A percentile compares a stretch with the other conserved stretches of the same genome.
Conservation (phyloP, 1,139 yeast species). For the Saccharomyces hybrid region DNA sequence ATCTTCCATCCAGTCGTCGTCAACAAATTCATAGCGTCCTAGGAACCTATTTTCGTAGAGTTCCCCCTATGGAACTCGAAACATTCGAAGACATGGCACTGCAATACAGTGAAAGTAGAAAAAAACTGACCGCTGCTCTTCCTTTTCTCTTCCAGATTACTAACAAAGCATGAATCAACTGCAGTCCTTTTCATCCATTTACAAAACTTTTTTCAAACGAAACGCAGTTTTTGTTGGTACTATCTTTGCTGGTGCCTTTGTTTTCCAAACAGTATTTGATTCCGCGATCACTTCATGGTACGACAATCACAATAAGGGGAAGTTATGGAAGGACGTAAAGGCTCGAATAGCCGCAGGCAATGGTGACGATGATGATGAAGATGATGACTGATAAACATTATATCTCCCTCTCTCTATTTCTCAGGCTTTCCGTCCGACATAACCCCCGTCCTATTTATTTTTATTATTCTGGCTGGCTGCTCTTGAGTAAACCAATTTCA, state of each 20-base stretch:
- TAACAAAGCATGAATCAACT: constrained; percentile 4
- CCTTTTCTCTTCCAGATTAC: not conserved
- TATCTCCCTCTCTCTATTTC: not conserved
- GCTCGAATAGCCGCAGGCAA: constrained; percentile 52
- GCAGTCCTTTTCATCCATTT: constrained; percentile 43
- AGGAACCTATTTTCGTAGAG: too few species aligned
- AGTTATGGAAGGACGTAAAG: constrained; percentile 95
- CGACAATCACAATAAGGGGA: constrained; percentile 85
- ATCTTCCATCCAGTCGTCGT: too few species aligned
- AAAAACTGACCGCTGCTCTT: too few species aligned
- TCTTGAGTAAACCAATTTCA: not conserved
- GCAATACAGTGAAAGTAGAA: too few species aligned
- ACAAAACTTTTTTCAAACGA: constrained; percentile 79
- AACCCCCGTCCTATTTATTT: not conserved
- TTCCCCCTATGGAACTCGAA: too few species aligned
- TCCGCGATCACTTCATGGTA: constrained; percentile 70
- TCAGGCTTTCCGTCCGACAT: not conserved
- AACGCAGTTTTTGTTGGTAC: constrained; percentile 86
- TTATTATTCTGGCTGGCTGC: not conserved
- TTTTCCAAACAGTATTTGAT: constrained; percentile 84
- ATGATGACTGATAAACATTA: too few species aligned
- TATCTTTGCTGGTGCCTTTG: constrained; percentile 78
- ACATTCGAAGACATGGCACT: too few species aligned
- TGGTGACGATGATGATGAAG: constrained; percentile 42
- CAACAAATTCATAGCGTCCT: too few species aligned